Evolutionary conservation across 1,284 basidiomycete genomes (phyloP), one percentile per base, ranked within the genome.

Genomic region (Pseudozyma tsukubaensis): DNA sequence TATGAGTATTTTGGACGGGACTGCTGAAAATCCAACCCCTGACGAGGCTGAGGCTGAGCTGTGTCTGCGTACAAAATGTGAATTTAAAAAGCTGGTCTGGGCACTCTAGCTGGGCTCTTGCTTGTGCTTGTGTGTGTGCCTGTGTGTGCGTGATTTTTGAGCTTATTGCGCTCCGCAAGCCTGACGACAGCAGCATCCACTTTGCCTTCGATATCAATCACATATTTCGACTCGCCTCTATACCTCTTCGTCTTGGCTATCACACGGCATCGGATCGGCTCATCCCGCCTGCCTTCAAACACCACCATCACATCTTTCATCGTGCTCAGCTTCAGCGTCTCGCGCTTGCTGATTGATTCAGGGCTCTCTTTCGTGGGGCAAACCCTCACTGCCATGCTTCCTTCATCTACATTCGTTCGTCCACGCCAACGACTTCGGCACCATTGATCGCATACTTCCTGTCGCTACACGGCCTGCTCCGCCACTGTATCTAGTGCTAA

Each of bases 341-440:
- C 37, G 50, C 39, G 29, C n/a, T 24, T 7, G 57, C 51, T 21
- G 44, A 14, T 50, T 50, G 19, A 19, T 50, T 24, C 29, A 44
- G 19, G 18, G 40, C 50, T 47, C 48, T 59, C 50, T 8, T 48
- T 18, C 34, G 50, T 36, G 49, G 16, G 57, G 58, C 53, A 16
- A 4, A 48, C 35, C 62, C 51, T 62, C 43, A 51, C 56, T 63
- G 70, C 71, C 47, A 73, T 73, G 71, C 71, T 54, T 53, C 47
- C 55, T 37, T 54, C 64, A 47, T 59, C 58, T 43, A 43, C 54
- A n/a, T 58, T 7, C 42, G 35, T 45, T 21, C 71, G 61, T 44
- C 65, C 58, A 55, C 71, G 71, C 71, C 65, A 64, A 51, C 61
- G 71, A 58, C 64, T 73, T 64, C 71, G 71, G 71, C 71, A 64